These are phyloP conservation scores for Vaccinium myrtillus DNA, from an alignment of 148 eudicot species.

Conservation along the genomic window DNA sequence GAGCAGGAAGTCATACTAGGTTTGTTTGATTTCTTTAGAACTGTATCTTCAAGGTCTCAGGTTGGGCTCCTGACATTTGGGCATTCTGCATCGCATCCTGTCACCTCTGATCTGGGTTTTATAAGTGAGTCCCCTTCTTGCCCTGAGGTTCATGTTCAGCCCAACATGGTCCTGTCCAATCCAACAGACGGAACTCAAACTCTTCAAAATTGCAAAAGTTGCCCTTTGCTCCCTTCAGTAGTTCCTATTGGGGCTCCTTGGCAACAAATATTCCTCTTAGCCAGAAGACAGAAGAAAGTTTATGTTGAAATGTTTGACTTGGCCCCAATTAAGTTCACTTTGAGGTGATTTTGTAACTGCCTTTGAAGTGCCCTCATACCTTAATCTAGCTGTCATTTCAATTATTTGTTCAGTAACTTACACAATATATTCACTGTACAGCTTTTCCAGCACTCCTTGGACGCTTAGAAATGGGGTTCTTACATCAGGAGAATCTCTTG, in stretches of 20 bases:
- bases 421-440: conserved; percentile 29
- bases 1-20: conserved; percentile 83
- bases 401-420: not conserved
- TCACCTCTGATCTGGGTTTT: conserved; percentile 32
- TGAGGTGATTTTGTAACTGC: conserved; percentile 50
- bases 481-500: conserved; percentile 77
- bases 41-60: conserved; percentile 44
- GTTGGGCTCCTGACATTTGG: conserved; percentile 33
- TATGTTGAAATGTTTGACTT: conserved; percentile 75
- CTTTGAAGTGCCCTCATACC: conserved; percentile 9
- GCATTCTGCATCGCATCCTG: conserved; percentile 32
- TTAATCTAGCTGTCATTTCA: conserved; percentile 2
- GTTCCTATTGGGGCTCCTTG: conserved; percentile 96
- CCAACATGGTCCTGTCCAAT: conserved; percentile 27
- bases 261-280: conserved; percentile 81
- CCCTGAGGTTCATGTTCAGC: conserved; percentile 25
- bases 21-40: conserved; percentile 63
- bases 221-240: conserved; percentile 47
- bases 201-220: conserved; percentile 25
- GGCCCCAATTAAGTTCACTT: conserved; percentile 66
- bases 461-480: conserved; percentile 73
- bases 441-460: conserved; percentile 98
- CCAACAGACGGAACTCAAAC: conserved; percentile 23
- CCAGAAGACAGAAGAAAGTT: conserved; percentile 82
- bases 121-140: conserved; percentile 24